phyloP scores from a whole-genome alignment of 176 grass and related monocot species.

The Poa pratensis region DNA sequence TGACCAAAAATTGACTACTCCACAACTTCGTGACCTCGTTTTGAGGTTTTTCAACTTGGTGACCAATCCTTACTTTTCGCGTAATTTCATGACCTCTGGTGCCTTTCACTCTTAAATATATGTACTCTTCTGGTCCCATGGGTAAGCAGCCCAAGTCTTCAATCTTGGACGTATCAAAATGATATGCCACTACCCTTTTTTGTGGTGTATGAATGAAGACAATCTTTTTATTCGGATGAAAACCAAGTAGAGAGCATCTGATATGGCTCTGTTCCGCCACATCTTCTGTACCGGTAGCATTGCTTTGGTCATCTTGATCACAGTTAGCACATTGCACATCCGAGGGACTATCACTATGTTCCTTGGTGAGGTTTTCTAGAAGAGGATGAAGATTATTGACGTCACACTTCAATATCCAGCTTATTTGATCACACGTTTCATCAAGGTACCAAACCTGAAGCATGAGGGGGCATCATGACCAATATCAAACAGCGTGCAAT shows the following conservation, averaged over 20 bases:
- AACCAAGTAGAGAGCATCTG: background rate
- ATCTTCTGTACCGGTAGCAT: background rate
- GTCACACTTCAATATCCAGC: background rate
- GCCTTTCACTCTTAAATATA: no score
- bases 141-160: conserved; percentile 1
- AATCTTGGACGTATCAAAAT: conserved; percentile 3
- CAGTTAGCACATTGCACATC: background rate
- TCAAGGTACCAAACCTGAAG: background rate
- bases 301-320: background rate
- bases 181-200: background rate
- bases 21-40: no score
- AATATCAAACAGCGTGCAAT: background rate
- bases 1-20: no score
- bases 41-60: no score
- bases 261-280: background rate
- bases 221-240: background rate
- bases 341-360: background rate
- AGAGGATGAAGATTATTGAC: background rate
- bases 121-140: no score
- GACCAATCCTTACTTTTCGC: no score
- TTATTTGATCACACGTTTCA: background rate
- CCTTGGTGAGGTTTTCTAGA: background rate
- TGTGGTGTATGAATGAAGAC: background rate
- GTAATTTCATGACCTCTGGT: no score
- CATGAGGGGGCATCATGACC: background rate